Evolutionary conservation across 1,284 basidiomycete genomes (phyloP), one percentile per base, ranked within the genome.

Genomic region (Sanghuangporus weigelae): DNA sequence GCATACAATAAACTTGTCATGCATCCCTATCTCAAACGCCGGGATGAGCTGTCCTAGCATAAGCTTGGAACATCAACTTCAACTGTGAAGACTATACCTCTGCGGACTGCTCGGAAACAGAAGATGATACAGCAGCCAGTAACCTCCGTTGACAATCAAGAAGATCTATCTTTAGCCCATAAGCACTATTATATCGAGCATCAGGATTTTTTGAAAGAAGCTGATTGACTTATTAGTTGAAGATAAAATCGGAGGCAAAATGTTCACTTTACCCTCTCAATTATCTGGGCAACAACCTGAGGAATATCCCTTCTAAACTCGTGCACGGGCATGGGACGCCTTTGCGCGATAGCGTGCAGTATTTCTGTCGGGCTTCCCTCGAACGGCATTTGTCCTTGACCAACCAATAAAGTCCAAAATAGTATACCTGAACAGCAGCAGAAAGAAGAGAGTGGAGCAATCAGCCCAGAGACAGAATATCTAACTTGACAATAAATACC

Each of bases 251-350:
- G 53, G 19, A n/a, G 35, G 59, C 21, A 51, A 23, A 14, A n/a
- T 31, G 50, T 10, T 21, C 19, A 57, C 63, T 73, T 44, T 66
- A 81, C 86, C 77, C 86, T 89, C 68, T 88, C 85, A 63, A 90
- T 82, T 54, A 90, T 86, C 62, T 78, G 75, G 2, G 85, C 85
- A n/a, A 90, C 73, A 21, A 89, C 86, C 67, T 85, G 83, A 2
- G 87, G 87, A 3, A 89, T 79, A 70, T 90, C 87, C 59, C 85
- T 76, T 53, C 87, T 78, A n/a, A 89, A 84, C 71, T 89, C 87
- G 68, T 89, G 86, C 6, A 89, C 86, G 12, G 84, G 85, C 82
- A 87, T 86, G 0, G 87, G 85, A 14, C 84, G 74, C 68, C 85
- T 87, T 70, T 89, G 86, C 39, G 87, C 85, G 57, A 89, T 85